phyloP scores from a whole-genome alignment of 139 green algal species.

The Closterium sp. region DNA sequence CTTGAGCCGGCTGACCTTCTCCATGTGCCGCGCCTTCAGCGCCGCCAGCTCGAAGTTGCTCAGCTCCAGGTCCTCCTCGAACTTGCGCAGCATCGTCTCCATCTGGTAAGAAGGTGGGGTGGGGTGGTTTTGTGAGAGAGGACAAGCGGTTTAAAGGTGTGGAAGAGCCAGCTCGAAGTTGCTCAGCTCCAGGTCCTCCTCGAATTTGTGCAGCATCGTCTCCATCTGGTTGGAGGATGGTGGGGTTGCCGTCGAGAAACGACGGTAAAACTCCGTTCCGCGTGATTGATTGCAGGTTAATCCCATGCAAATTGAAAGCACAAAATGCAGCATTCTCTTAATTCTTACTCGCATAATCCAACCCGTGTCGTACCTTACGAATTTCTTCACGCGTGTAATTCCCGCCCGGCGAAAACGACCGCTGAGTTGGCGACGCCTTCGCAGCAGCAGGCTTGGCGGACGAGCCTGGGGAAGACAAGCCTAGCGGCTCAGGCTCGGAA shows the following conservation, averaged over 20 bases:
- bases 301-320: too few species aligned
- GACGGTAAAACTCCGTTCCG: too few species aligned
- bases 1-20: not conserved
- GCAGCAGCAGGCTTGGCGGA: not conserved
- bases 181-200: not conserved
- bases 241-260: too few species aligned
- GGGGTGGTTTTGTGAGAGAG: too few species aligned
- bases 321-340: too few species aligned
- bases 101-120: not conserved
- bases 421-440: not conserved
- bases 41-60: conserved; percentile 2
- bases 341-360: not conserved
- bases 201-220: not conserved
- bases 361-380: not conserved
- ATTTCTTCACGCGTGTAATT: not conserved
- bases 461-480: not conserved
- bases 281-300: too few species aligned
- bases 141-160: too few species aligned
- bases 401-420: not conserved
- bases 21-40: conserved; percentile 4
- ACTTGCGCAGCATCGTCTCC: not conserved
- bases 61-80: conserved; percentile 1
- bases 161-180: conserved; percentile 3
- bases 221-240: not conserved
- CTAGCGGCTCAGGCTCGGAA: not conserved